These are phyloP conservation scores for Diaporthe velutina DNA, from an alignment of 2,329 filamentous ascomycete genomes.

Conservation along the genomic window DNA sequence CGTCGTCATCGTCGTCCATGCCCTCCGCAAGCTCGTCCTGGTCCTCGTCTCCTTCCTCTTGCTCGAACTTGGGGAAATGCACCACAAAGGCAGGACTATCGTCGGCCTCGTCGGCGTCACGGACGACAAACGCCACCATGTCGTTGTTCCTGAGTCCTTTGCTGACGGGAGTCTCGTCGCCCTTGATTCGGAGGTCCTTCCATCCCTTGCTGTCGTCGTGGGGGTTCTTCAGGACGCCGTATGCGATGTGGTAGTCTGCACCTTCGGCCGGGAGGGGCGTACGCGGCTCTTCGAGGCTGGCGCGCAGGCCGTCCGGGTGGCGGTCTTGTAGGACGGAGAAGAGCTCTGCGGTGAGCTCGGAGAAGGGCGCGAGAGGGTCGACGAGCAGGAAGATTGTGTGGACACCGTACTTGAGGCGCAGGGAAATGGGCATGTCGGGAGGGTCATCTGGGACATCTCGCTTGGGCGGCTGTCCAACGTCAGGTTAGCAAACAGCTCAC, in stretches of 20 bases:
- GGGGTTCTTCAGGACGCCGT: conserved; percentile 59
- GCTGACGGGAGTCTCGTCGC: conserved; percentile 54
- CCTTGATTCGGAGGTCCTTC: conserved; percentile 57
- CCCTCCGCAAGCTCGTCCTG: conserved; percentile 38
- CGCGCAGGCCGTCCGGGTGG: conserved; percentile 66
- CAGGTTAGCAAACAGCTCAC: neutral
- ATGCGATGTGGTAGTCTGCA: conserved; percentile 58
- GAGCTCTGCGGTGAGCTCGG: conserved; percentile 69
- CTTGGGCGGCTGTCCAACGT: conserved; percentile 31
- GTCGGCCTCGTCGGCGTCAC: conserved; percentile 51
- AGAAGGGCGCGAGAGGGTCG: conserved; percentile 68
- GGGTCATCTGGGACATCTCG: conserved; percentile 42
- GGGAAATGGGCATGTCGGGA: conserved; percentile 67
- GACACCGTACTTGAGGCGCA: conserved; percentile 80
- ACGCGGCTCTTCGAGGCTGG: conserved; percentile 47
- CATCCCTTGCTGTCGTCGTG: conserved; percentile 63
- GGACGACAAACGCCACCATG: conserved; percentile 64
- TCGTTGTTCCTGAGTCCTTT: conserved; percentile 61
- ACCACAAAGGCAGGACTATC: conserved; percentile 59
- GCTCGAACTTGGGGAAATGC: conserved; percentile 56
- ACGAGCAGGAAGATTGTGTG: conserved; percentile 79
- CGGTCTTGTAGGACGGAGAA: conserved; percentile 68
- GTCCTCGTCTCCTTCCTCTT: conserved; percentile 56
- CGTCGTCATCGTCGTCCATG: conserved; percentile 18
- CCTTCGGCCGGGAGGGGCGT: conserved; percentile 57